phyloP scores from a whole-genome alignment of 495 filamentous ascomycete species.

The Penicillium roqueforti region DNA sequence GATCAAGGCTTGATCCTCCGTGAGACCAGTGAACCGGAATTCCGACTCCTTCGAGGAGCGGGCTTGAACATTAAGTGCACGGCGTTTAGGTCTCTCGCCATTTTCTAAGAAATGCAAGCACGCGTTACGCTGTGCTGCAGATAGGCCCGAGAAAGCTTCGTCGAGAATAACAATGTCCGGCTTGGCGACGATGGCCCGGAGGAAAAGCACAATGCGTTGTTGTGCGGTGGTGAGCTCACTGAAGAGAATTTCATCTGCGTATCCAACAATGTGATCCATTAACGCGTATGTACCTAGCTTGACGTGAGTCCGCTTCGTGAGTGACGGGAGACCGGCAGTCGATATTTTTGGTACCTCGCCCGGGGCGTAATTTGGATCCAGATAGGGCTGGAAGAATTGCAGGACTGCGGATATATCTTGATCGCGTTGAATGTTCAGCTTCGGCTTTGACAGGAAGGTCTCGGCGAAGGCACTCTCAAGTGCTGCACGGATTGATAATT shows the following conservation, averaged over 20 bases:
- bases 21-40: slow-evolving; percentile 37
- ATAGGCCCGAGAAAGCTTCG: slow-evolving; percentile 89
- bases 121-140: slow-evolving; percentile 73
- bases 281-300: slow-evolving; percentile 8
- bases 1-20: slow-evolving; percentile 69
- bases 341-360: slow-evolving; percentile 11
- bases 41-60: background rate
- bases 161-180: slow-evolving; percentile 90
- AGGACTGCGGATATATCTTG: slow-evolving; percentile 60
- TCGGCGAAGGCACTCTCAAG: slow-evolving; percentile 87
- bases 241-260: slow-evolving; percentile 67
- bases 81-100: slow-evolving; percentile 39
- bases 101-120: slow-evolving; percentile 72
- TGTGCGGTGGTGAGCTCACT: slow-evolving; percentile 70
- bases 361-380: slow-evolving; percentile 49
- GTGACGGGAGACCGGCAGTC: slow-evolving; percentile 14
- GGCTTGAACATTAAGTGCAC: background rate
- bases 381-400: slow-evolving; percentile 68
- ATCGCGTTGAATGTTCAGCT: slow-evolving; percentile 50
- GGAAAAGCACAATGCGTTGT: slow-evolving; percentile 79
- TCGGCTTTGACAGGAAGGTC: slow-evolving; percentile 69
- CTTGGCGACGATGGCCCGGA: slow-evolving; percentile 75
- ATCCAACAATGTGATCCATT: slow-evolving; percentile 46
- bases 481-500: slow-evolving; percentile 67
- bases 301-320: background rate